Base-by-base conservation (phyloP, 805 yeast species). In the Hanseniaspora nectarophila region DNA sequence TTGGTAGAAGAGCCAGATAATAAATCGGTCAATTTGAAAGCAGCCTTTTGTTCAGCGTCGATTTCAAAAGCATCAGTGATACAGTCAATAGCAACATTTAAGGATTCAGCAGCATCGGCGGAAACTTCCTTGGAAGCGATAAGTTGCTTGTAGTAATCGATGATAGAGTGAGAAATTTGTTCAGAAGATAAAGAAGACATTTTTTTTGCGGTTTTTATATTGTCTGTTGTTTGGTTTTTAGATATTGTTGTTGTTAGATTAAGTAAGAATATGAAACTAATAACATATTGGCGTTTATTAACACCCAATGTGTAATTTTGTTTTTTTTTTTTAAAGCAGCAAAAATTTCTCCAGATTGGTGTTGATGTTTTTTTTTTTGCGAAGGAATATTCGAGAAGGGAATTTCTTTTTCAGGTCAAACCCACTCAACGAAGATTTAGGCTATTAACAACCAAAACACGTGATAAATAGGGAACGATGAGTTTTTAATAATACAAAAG, bases 1-100 rank as follows among this genome's bases (percentile, higher is more conserved):
- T 61, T 49, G 20, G 66, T 56, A 5, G 67, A n/a, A n/a, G n/a
- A 55, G n/a, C 64, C 43, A 16, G 65, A 54, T 71, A 74, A 45
- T 77, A 82, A 34, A 65, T 70, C 61, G 74, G 78, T 56, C 18
- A 52, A 52, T 7, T 40, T 45, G 8, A 66, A 56, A 5, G 64
- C 44, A 43, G 55, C 59, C 33, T 73, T 73, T 21, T 69, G 70
- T 24, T 75, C 81, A 58, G 74, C 73, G 57, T 75, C 72, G 24
- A 89, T 80, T 46, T 73, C 80, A 64, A 82, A 90, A 10, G 95
- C 87, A 60, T 89, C 97, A 23, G 85, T 78, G 54, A 92, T 78
- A 71, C 97, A 87, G 63, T 87, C 95, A 58, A 88, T 76, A 55
- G 97, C 97, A 48, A 90, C 95, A 58, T 88, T 96, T 59, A 90